Evolutionary conservation across 306 rosid species (phyloP).

Genomic region (Fragaria ananassa): DNA sequence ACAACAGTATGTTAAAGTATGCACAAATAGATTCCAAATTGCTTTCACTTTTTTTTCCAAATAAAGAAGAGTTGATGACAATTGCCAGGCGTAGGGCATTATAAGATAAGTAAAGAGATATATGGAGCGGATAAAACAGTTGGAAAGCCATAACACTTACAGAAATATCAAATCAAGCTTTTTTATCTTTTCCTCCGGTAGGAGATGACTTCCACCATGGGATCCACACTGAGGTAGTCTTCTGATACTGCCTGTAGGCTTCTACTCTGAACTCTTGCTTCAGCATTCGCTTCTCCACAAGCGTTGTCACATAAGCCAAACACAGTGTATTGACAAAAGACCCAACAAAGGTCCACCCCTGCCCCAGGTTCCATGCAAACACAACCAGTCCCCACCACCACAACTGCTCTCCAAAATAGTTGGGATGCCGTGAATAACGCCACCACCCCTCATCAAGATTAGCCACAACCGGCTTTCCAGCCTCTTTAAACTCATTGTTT

Average conservation of each 20-base stretch:
- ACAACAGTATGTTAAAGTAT: slow-evolving; percentile 17
- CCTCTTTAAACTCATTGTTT: slow-evolving; percentile 53
- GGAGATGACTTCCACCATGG: slow-evolving; percentile 76
- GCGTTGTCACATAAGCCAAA: slow-evolving; percentile 78
- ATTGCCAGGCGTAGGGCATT: slow-evolving; percentile 12
- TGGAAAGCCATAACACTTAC: background rate
- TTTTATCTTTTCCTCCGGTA: slow-evolving; percentile 50
- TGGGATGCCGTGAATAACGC: slow-evolving; percentile 78
- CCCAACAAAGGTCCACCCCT: slow-evolving; percentile 67
- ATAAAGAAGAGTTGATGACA: slow-evolving; percentile 25
- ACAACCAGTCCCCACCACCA: slow-evolving; percentile 96
- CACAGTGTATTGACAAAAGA: slow-evolving; percentile 63
- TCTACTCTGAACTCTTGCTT: slow-evolving; percentile 61
- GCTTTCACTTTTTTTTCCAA: slow-evolving; percentile 26
- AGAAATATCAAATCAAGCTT: slow-evolving; percentile 38
- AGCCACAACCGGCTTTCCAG: slow-evolving; percentile 48
- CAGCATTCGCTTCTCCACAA: slow-evolving; percentile 83
- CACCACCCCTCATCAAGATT: slow-evolving; percentile 75
- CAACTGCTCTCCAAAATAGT: slow-evolving; percentile 83
- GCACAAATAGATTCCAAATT: slow-evolving; percentile 31
- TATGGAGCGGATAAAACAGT: slow-evolving; percentile 16
- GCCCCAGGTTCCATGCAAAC: slow-evolving; percentile 72
- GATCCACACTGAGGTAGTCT: slow-evolving; percentile 80
- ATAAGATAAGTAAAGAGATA: slow-evolving; percentile 11
- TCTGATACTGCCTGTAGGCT: slow-evolving; percentile 75